A percentile compares a stretch with the other conserved stretches of the same genome.
phyloP scores from a whole-genome alignment of 177 flowering plant species.

The Vitis hybrid region DNA sequence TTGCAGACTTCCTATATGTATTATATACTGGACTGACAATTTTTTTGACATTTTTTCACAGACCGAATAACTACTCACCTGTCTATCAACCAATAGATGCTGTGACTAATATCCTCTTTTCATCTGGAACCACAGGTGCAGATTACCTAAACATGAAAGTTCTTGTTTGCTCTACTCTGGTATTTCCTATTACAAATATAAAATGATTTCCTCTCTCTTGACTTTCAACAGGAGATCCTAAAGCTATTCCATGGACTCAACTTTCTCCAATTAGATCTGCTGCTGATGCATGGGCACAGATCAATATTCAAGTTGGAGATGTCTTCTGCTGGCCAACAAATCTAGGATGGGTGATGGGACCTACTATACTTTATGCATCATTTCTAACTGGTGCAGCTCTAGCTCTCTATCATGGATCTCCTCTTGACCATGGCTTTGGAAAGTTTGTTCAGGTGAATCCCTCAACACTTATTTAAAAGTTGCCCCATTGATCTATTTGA shows the following conservation, averaged over 20 bases:
- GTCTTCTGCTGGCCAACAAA: conserved; percentile 90
- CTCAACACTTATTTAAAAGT: background rate
- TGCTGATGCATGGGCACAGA: conserved; percentile 74
- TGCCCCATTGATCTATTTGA: too few species aligned
- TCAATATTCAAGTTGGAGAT: conserved; percentile 61
- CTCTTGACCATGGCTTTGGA: conserved; percentile 76
- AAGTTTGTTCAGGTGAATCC: conserved; percentile 75
- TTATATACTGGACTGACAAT: too few species aligned
- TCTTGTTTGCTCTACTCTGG: too few species aligned
- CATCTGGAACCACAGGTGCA: conserved; percentile 96
- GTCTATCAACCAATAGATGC: conserved; percentile 61
- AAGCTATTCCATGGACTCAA: conserved; percentile 98
- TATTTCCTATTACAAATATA: too few species aligned
- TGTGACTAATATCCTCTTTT: conserved; percentile 75
- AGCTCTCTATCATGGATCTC: conserved; percentile 91
- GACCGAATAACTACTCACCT: conserved; percentile 58
- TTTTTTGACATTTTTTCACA: conserved; percentile 23
- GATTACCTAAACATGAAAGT: too few species aligned
- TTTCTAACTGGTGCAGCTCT: conserved; percentile 76
- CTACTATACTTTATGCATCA: conserved; percentile 58
- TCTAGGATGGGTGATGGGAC: conserved; percentile 98
- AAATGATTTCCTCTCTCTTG: background rate
- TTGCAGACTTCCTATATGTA: too few species aligned
- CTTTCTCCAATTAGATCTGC: conserved; percentile 74
- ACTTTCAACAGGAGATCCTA: conserved; percentile 75